Percentiles rank a stretch among this genome's conserved stretches.
Evolutionary conservation across 345 rosid species (phyloP).

Genomic region (Camelina hispida): DNA sequence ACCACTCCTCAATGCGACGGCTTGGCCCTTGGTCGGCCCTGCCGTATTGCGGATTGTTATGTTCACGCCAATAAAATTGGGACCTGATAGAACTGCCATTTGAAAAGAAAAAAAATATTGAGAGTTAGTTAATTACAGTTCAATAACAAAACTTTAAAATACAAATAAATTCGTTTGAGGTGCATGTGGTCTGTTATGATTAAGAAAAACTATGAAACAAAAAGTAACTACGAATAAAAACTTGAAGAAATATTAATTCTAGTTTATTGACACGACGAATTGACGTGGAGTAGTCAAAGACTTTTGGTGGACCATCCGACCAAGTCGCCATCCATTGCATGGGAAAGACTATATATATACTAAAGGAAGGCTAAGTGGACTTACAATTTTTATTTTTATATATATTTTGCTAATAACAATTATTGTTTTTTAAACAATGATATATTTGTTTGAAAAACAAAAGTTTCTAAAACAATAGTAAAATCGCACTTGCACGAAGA

Average conservation of each 20-base stretch:
- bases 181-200: not conserved
- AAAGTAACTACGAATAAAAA: not conserved
- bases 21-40: slow-evolving; percentile 80
- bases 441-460: not conserved
- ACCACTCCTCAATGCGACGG: slow-evolving; percentile 79
- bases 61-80: slow-evolving; percentile 77
- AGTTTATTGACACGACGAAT: slow-evolving; percentile 39
- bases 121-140: slow-evolving; percentile 26
- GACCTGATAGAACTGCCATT: slow-evolving; percentile 66
- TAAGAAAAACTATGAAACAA: not conserved
- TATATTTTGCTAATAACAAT: not conserved
- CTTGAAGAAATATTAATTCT: not conserved
- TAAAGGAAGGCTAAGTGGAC: slow-evolving; percentile 7
- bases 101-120: not conserved
- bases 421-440: not conserved
- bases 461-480: slow-evolving; percentile 21
- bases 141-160: not conserved
- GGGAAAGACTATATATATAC: slow-evolving; percentile 9
- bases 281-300: slow-evolving; percentile 42
- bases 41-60: slow-evolving; percentile 91
- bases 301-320: slow-evolving; percentile 40
- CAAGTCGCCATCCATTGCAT: slow-evolving; percentile 42
- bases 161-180: slow-evolving; percentile 18
- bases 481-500: slow-evolving; percentile 36
- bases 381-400: slow-evolving; percentile 1